Percentiles rank a stretch among this genome's conserved stretches.
These are phyloP conservation scores for Phytophthora ohioensis DNA, from an alignment of 352 stramenopile species.

Conservation along the genomic window DNA sequence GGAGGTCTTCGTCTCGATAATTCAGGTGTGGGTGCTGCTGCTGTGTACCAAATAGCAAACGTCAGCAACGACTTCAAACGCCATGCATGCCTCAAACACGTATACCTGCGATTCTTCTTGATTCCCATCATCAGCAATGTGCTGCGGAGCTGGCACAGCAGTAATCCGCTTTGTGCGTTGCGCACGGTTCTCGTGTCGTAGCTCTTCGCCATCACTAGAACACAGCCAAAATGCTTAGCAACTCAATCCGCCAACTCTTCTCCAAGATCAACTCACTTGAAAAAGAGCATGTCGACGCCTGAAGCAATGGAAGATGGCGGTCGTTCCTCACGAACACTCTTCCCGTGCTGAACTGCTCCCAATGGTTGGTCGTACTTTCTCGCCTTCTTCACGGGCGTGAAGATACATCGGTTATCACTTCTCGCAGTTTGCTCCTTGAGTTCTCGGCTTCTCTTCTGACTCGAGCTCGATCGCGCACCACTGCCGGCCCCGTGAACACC, in stretches of 20 bases:
- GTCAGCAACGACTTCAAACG: slow-evolving; percentile 2
- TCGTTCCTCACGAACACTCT: slow-evolving; percentile 1
- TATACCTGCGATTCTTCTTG: slow-evolving; percentile 21
- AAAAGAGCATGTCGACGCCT: slow-evolving; percentile 42
- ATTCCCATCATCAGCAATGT: not conserved
- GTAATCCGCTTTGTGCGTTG: not conserved
- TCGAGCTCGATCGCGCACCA: slow-evolving; percentile 9
- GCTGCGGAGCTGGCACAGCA: slow-evolving; percentile 6
- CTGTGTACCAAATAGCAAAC: slow-evolving; percentile 1
- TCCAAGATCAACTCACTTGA: slow-evolving; percentile 45
- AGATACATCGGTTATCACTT: slow-evolving; percentile 49
- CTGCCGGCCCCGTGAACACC: not conserved
- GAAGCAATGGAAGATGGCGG: slow-evolving; percentile 41
- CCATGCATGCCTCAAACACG: not conserved
- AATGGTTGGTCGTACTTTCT: slow-evolving; percentile 33
- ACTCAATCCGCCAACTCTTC: not conserved
- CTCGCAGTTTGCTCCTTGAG: slow-evolving; percentile 12
- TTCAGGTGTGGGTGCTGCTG: slow-evolving; percentile 2
- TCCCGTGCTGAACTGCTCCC: slow-evolving; percentile 4
- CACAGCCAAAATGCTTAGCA: slow-evolving; percentile 1
- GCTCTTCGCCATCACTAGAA: slow-evolving; percentile 45
- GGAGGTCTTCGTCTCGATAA: slow-evolving; percentile 8
- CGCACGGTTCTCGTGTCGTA: slow-evolving; percentile 28
- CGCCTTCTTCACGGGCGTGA: slow-evolving; percentile 63
- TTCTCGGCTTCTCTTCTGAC: slow-evolving; percentile 5